phyloP scores from a whole-genome alignment of 1,139 yeast species.

The Blastobotrys apis region DNA sequence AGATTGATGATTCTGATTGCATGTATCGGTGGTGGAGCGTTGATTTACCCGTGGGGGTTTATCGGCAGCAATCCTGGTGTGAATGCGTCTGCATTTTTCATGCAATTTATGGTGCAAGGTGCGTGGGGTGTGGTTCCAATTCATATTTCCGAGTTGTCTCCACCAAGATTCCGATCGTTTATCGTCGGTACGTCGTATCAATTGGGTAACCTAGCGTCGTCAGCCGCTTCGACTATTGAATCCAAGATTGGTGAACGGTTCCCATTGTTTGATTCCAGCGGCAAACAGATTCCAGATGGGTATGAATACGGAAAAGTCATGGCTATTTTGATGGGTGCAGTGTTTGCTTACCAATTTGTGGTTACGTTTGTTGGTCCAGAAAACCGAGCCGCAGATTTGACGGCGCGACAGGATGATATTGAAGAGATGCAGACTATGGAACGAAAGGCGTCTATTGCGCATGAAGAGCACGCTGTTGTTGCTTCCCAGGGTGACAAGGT shows the following conservation, averaged over 20 bases:
- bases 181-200: constrained; percentile 53
- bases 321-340: constrained; percentile 59
- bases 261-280: constrained; percentile 38
- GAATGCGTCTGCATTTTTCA: constrained; percentile 73
- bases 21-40: constrained; percentile 62
- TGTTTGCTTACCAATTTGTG: constrained; percentile 46
- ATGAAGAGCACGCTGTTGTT: too few relatives aligned
- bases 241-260: constrained; percentile 48
- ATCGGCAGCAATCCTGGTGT: constrained; percentile 46
- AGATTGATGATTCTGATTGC: constrained; percentile 54
- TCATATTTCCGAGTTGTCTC: constrained; percentile 54
- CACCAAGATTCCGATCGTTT: constrained; percentile 50
- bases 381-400: constrained; percentile 41
- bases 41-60: constrained; percentile 74
- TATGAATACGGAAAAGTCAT: constrained; percentile 47
- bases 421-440: background rate
- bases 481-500: too few relatives aligned
- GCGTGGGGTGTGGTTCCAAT: constrained; percentile 86
- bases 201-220: constrained; percentile 56
- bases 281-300: constrained; percentile 30
- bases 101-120: constrained; percentile 81
- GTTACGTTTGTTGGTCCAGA: constrained; percentile 72
- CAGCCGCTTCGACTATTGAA: constrained; percentile 57
- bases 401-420: constrained; percentile 1
- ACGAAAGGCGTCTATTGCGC: background rate